Evolutionary conservation across 176 grass and related monocot species (phyloP).

Genomic region (Paspalum notatum): DNA sequence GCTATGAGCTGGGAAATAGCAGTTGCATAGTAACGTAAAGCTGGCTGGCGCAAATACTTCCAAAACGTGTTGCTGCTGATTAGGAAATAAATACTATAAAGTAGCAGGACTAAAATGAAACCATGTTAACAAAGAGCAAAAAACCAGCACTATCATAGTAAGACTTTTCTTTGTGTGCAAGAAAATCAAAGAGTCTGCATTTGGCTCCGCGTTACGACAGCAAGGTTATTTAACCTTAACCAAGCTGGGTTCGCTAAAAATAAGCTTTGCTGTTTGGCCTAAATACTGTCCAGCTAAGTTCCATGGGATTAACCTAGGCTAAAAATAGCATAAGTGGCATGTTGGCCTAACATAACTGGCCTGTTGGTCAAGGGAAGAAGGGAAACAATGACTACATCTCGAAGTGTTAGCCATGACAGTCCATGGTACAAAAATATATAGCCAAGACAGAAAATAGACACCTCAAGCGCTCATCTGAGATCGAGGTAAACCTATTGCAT

Average conservation of each 20-base stretch:
- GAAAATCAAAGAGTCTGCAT: not conserved
- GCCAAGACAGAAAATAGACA: not conserved
- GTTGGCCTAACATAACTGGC: not conserved
- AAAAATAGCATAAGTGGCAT: not conserved
- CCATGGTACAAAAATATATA: conserved; percentile 16
- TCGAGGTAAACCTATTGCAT: conserved; percentile 10
- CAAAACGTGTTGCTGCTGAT: conserved; percentile 15
- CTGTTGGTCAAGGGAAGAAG: too few relatives aligned
- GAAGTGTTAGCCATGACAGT: not conserved
- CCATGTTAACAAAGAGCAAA: conserved; percentile 12
- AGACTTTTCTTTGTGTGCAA: conserved; percentile 4
- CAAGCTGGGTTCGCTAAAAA: conserved; percentile 6
- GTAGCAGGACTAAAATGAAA: not conserved
- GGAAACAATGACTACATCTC: not conserved
- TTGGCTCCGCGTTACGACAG: not conserved
- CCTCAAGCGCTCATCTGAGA: not conserved
- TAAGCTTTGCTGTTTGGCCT: not conserved
- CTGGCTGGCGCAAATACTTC: conserved; percentile 29
- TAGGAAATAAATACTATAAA: conserved; percentile 7
- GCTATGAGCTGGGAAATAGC: not conserved
- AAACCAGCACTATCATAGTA: not conserved
- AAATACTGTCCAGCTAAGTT: not conserved
- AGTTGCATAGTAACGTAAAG: conserved; percentile 5
- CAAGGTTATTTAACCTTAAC: too few relatives aligned
- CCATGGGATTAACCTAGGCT: not conserved